Conservation (phyloP, 2,329 filamentous ascomycete species). For the Intubia oerlemansii region DNA sequence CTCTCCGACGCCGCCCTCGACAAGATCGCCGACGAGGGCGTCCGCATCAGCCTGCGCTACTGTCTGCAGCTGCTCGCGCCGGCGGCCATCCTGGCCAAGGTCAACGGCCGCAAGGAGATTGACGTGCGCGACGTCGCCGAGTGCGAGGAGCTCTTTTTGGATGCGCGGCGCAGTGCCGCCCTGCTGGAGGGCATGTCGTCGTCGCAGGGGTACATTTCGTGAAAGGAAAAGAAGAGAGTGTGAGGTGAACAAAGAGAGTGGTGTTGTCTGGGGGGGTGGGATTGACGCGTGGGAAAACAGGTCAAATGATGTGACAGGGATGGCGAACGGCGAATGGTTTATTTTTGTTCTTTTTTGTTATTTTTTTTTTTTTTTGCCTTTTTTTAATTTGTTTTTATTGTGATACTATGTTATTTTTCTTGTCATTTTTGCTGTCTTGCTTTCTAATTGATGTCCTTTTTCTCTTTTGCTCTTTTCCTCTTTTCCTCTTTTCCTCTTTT, state of each 20-base stretch:
- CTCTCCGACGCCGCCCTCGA: slow-evolving; percentile 69
- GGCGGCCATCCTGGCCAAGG: slow-evolving; percentile 59
- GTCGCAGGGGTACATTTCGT: slow-evolving; percentile 43
- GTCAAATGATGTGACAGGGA: too few relatives aligned
- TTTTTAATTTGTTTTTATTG: background rate
- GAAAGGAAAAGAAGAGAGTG: too few relatives aligned
- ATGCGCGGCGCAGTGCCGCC: slow-evolving; percentile 55
- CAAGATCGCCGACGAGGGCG: slow-evolving; percentile 70
- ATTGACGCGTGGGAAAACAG: too few relatives aligned
- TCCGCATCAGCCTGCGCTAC: slow-evolving; percentile 77
- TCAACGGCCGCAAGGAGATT: slow-evolving; percentile 58
- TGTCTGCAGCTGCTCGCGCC: slow-evolving; percentile 68
- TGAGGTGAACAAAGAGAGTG: too few relatives aligned
- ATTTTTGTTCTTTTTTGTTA: background rate
- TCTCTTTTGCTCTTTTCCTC: background rate
- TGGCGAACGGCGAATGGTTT: slow-evolving; percentile 1
- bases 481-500: background rate
- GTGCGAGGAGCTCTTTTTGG: slow-evolving; percentile 68
- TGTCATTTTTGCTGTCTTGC: slow-evolving; percentile 1
- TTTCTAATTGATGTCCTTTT: background rate
- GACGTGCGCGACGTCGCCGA: slow-evolving; percentile 59
- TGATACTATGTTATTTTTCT: background rate
- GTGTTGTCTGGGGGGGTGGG: too few relatives aligned
- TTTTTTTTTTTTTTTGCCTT: background rate
- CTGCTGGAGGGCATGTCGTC: slow-evolving; percentile 43